Evolutionary conservation across 768 basidiomycete species (phyloP).

Genomic region (Serendipita indica): DNA sequence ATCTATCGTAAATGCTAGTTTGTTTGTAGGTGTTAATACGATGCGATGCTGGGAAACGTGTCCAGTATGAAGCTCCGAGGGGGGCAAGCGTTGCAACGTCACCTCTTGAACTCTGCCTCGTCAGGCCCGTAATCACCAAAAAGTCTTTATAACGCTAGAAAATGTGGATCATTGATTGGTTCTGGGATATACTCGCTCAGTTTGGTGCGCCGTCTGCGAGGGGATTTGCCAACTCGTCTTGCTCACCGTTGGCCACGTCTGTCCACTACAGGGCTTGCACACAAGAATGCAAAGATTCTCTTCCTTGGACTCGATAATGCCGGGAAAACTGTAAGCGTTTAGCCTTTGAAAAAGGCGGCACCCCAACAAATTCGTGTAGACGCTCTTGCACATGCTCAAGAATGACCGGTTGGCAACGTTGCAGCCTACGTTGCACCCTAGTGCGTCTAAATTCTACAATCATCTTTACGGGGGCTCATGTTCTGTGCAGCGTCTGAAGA

Average conservation of each 20-base stretch:
- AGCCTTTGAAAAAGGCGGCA: not conserved
- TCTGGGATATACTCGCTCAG: slow-evolving; percentile 88
- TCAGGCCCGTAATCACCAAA: not conserved
- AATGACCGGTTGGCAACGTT: slow-evolving; percentile 95
- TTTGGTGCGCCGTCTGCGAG: slow-evolving; percentile 46
- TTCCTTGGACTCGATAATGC: slow-evolving; percentile 99
- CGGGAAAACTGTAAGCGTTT: slow-evolving; percentile 75
- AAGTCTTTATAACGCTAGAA: not conserved
- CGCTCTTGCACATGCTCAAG: slow-evolving; percentile 96
- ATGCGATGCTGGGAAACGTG: not conserved
- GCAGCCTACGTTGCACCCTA: slow-evolving; percentile 96
- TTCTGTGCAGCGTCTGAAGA: slow-evolving; percentile 79
- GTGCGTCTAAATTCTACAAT: slow-evolving; percentile 48
- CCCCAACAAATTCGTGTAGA: slow-evolving; percentile 32
- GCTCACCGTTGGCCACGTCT: slow-evolving; percentile 5
- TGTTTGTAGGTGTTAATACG: not conserved
- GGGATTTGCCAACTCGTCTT: not conserved
- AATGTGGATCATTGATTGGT: slow-evolving; percentile 89
- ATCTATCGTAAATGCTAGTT: slow-evolving; percentile 7
- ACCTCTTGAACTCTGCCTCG: not conserved
- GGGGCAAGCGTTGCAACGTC: not conserved
- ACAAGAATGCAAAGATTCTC: slow-evolving; percentile 99
- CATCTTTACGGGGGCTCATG: no score
- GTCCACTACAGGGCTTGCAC: slow-evolving; percentile 49
- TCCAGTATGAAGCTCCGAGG: not conserved